A percentile compares a stretch with the other conserved stretches of the same genome.
Conservation (phyloP, 768 basidiomycete genomes). For the Astraeus odoratus region DNA sequence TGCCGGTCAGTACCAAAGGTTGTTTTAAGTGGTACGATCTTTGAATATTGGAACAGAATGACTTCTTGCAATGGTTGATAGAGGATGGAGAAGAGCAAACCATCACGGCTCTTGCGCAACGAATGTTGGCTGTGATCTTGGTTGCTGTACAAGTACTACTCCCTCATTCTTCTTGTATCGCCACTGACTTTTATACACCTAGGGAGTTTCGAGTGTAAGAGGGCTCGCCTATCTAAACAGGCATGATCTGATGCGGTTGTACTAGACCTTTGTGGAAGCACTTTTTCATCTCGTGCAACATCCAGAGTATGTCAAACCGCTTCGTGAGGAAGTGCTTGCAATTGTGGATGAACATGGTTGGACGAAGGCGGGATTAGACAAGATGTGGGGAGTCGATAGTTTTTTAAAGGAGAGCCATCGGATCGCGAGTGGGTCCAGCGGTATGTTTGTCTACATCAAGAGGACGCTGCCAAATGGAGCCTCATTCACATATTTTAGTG, state of each 20-base stretch:
- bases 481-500: conserved; percentile 11
- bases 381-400: conserved; percentile 30
- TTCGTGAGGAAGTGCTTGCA: conserved; percentile 31
- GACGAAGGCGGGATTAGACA: conserved; percentile 13
- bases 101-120: conserved; percentile 14
- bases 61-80: conserved; percentile 29
- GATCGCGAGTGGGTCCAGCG: too few relatives aligned
- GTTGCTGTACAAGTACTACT: conserved; percentile 16
- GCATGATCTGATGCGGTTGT: background rate
- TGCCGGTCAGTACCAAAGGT: conserved; percentile 1
- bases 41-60: conserved; percentile 16
- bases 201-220: background rate
- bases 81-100: conserved; percentile 14
- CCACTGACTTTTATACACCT: background rate
- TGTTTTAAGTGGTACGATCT: background rate
- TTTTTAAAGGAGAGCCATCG: conserved; percentile 31
- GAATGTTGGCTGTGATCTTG: conserved; percentile 8
- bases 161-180: background rate
- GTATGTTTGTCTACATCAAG: too few relatives aligned
- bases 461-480: too few relatives aligned
- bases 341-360: conserved; percentile 19
- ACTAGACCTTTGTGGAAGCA: background rate
- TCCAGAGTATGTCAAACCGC: conserved; percentile 8
- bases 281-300: background rate
- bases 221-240: background rate